A percentile compares a stretch with the other conserved stretches of the same genome.
Conservation (phyloP, 2,329 filamentous ascomycete species). For the Geosmithia putterillii region DNA sequence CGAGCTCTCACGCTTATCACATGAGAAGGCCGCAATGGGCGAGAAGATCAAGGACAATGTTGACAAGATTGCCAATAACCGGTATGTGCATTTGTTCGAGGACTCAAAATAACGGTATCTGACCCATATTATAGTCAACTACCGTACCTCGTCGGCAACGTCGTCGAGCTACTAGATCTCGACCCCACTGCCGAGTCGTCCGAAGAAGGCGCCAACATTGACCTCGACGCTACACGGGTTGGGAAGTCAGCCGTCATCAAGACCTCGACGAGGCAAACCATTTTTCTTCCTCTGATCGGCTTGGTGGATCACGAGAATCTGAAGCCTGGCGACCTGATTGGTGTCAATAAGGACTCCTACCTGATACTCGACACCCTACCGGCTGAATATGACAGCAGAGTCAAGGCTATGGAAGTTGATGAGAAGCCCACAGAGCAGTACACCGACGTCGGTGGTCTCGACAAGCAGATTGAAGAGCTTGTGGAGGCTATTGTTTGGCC, state of each 20-base stretch:
- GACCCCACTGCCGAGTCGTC: conserved; percentile 92
- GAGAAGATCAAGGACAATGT: conserved; percentile 99
- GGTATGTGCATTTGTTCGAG: conserved; percentile 38
- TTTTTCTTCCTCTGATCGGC: conserved; percentile 94
- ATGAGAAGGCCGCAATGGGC: conserved; percentile 91
- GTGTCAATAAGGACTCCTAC: conserved; percentile 98
- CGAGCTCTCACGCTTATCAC: conserved; percentile 84
- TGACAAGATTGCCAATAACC: conserved; percentile 98
- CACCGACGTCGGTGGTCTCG: conserved; percentile 89
- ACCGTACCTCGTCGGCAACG: conserved; percentile 95
- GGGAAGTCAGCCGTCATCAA: conserved; percentile 99
- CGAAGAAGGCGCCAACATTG: conserved; percentile 97
- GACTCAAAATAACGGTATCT: not conserved
- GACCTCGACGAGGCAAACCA: conserved; percentile 95
- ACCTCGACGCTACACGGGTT: conserved; percentile 89
- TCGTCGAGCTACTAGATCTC: conserved; percentile 91
- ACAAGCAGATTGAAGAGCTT: conserved; percentile 98
- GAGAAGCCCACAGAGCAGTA: conserved; percentile 99
- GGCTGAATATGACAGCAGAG: conserved; percentile 95
- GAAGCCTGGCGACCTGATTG: conserved; percentile 92
- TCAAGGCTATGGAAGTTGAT: conserved; percentile 99
- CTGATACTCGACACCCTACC: conserved; percentile 92
- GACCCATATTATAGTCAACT: conserved; percentile 55
- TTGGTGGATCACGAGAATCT: conserved; percentile 91
- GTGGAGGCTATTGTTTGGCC: conserved; percentile 99